Evolutionary conservation across 768 basidiomycete genomes (phyloP).

Genomic region (Panaeolus cyanescens): DNA sequence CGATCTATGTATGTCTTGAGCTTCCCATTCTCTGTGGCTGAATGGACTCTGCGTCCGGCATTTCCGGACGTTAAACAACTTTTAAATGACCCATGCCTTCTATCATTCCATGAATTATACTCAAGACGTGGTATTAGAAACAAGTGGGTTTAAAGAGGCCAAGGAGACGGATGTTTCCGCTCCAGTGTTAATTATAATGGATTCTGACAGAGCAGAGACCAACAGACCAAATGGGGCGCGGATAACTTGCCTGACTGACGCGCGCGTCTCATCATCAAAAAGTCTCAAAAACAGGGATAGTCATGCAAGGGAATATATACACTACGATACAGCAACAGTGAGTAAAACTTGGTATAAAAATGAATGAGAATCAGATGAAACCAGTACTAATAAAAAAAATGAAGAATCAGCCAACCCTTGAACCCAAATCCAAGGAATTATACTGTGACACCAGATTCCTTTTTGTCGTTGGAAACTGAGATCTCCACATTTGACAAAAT

Average conservation of each 20-base stretch:
- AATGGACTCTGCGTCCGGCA: background rate
- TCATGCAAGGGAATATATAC: background rate
- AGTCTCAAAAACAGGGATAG: background rate
- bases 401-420: background rate
- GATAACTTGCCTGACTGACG: background rate
- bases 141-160: background rate
- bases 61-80: background rate
- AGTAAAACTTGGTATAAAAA: background rate
- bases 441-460: background rate
- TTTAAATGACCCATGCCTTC: background rate
- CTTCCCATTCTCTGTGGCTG: background rate
- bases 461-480: constrained; percentile 5
- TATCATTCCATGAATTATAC: background rate
- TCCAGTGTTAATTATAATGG: background rate
- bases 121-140: background rate
- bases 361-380: background rate
- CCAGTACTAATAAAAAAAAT: background rate
- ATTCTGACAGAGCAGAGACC: background rate
- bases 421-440: background rate
- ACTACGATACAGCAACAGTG: background rate
- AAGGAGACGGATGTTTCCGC: background rate
- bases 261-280: background rate
- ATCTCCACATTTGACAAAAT: constrained; percentile 11
- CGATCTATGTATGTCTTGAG: background rate
- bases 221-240: background rate